These are phyloP conservation scores for Saturnispora ahearnii DNA, from an alignment of 805 yeast genomes.

Conservation along the genomic window DNA sequence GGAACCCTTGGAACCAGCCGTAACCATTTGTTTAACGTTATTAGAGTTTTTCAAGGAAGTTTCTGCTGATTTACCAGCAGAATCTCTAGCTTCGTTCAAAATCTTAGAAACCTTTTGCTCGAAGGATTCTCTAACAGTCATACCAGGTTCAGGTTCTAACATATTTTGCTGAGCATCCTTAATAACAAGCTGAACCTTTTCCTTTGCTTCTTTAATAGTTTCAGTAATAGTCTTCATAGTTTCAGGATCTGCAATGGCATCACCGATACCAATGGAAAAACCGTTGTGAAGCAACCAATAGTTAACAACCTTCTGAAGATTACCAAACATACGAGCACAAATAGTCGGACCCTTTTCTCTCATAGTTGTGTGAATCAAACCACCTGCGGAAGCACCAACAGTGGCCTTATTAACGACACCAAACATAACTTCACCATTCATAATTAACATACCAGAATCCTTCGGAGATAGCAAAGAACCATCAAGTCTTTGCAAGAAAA, in stretches of 20 bases:
- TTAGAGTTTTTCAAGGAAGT: constrained; percentile 87
- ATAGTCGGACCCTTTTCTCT: constrained; percentile 92
- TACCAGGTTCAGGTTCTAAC: constrained; percentile 96
- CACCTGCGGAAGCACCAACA: constrained; percentile 98
- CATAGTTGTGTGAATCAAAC: constrained; percentile 93
- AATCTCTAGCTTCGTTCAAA: constrained; percentile 96
- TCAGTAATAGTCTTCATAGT: constrained; percentile 92
- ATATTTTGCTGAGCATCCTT: constrained; percentile 83
- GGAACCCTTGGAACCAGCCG: constrained; percentile 98
- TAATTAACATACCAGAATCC: constrained; percentile 92
- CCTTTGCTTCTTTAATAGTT: constrained; percentile 88
- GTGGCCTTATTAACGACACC: constrained; percentile 98
- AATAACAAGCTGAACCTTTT: constrained; percentile 89
- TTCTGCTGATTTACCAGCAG: constrained; percentile 98
- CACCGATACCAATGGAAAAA: constrained; percentile 99
- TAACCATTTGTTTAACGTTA: constrained; percentile 98
- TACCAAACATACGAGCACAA: constrained; percentile 86
- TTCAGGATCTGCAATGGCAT: constrained; percentile 94
- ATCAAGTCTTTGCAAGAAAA: constrained; percentile 87
- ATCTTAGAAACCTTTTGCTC: constrained; percentile 95
- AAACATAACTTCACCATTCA: constrained; percentile 92
- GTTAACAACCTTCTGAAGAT: constrained; percentile 90
- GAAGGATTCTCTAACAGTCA: constrained; percentile 97
- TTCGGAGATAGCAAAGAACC: constrained; percentile 80
- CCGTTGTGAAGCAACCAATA: constrained; percentile 96